Evolutionary conservation across 208 protist species (phyloP).

Genomic region (Spironucleus salmonicida): DNA sequence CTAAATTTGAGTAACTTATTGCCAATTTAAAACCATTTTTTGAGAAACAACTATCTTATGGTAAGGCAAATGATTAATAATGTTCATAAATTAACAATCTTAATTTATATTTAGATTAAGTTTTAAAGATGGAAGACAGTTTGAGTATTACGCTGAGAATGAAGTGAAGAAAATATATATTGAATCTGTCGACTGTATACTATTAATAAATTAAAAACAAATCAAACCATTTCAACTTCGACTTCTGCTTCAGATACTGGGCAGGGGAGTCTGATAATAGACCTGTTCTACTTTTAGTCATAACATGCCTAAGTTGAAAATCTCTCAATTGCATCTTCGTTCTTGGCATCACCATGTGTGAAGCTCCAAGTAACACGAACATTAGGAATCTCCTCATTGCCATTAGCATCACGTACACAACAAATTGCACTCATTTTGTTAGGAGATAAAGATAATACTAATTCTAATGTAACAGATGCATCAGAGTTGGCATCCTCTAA

Average conservation of each 20-base stretch:
- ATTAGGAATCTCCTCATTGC: conserved; percentile 4
- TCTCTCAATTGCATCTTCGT: conserved; percentile 21
- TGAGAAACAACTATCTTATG: too few relatives aligned
- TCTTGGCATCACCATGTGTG: conserved; percentile 13
- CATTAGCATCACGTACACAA: not conserved
- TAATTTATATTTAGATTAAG: too few relatives aligned
- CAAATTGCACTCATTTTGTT: conserved; percentile 27
- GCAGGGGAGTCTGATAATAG: conserved; percentile 24
- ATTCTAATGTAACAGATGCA: conserved; percentile 7
- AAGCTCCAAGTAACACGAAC: conserved; percentile 16
- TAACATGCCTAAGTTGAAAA: conserved; percentile 7
- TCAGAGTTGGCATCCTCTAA: not conserved
- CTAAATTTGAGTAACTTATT: too few relatives aligned
- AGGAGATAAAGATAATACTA: conserved; percentile 17
- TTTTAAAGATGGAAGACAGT: too few relatives aligned
- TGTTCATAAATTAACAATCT: too few relatives aligned
- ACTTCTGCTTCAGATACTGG: conserved; percentile 24
- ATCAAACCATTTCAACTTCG: conserved; percentile 15
- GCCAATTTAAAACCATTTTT: too few relatives aligned
- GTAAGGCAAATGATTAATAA: too few relatives aligned
- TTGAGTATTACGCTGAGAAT: too few relatives aligned
- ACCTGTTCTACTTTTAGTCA: conserved; percentile 22
- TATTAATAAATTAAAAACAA: too few relatives aligned
- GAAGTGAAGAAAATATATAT: too few relatives aligned
- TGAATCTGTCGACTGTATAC: too few relatives aligned